Evolutionary conservation across 2,329 filamentous ascomycete genomes (phyloP), one percentile per base, ranked within the genome.

Genomic region (Pseudogymnoascus sp.): DNA sequence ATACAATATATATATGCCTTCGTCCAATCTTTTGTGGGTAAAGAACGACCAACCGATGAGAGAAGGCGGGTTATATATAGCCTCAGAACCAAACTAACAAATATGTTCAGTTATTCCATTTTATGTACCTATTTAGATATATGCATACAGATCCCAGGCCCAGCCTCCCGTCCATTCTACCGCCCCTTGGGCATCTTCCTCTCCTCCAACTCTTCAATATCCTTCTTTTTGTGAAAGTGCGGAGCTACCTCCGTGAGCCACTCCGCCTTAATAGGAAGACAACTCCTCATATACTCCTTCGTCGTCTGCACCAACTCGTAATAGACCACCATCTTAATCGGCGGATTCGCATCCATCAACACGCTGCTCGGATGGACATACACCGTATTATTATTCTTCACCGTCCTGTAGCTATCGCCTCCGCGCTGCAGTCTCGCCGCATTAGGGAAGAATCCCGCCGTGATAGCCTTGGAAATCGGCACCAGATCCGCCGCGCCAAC

Each of bases 371-470:
- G 94, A 73, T 99, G 94, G n/a, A 97, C 83, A 73, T 91, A 93
- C 1, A 96, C 92, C 5, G 88, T 90, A 68, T 91, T 87, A 66
- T 89, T 90, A 70, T 89, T 95, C 82, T 96, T 96, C 67, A 97
- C 86, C 0, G 92, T 96, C 19, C 92, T 84, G 75, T 99, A 99
- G 65, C 85, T 89, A 71, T 95, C 89, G 1, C 94, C 94, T 42
- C 89, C 88, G 58, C 90, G 82, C 72, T 94, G 88, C 62, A 99
- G 76, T 2, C 91, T 80, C 1, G 92, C 92, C 0, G 92, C 92
- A 73, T 97, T 96, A 16, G 90, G 87, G 80, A 97, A 97, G 81
- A 96, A 99, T 1, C 93, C 94, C 0, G 92, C 87, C 0, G 91
- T 92, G 61, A 99, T 83, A 11, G 92, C 89, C 64, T 95, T 92